A percentile compares a stretch with the other conserved stretches of the same genome.
Conservation (phyloP, 371 early-diverging fungal species). For the Smittium mucronatum region DNA sequence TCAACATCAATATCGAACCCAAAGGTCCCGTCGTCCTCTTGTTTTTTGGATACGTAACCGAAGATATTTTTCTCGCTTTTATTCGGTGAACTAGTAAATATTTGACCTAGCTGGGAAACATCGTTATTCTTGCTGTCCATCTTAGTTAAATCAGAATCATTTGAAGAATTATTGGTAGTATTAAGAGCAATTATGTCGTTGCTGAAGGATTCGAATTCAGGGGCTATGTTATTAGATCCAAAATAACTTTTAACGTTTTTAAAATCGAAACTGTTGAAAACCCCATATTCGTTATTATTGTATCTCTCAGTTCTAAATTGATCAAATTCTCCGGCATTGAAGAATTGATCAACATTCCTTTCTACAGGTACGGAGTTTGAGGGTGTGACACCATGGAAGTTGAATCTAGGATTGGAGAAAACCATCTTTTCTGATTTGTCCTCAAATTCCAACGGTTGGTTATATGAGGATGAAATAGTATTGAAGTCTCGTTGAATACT, state of each 20-base stretch:
- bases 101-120: background rate
- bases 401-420: background rate
- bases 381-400: background rate
- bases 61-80: background rate
- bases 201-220: background rate
- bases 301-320: background rate
- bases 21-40: background rate
- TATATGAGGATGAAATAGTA: background rate
- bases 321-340: background rate
- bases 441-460: background rate
- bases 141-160: background rate
- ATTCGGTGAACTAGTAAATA: background rate
- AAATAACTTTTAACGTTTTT: background rate
- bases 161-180: background rate
- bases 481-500: background rate
- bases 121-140: background rate
- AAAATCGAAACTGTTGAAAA: background rate
- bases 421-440: background rate
- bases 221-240: background rate
- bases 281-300: background rate
- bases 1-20: background rate
- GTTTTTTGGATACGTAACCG: background rate
- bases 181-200: background rate
- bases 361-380: background rate
- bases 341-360: conserved; percentile 5